These are phyloP conservation scores for Dactylorhiza incarnata DNA, from an alignment of 106 monocot genomes.

Conservation along the genomic window DNA sequence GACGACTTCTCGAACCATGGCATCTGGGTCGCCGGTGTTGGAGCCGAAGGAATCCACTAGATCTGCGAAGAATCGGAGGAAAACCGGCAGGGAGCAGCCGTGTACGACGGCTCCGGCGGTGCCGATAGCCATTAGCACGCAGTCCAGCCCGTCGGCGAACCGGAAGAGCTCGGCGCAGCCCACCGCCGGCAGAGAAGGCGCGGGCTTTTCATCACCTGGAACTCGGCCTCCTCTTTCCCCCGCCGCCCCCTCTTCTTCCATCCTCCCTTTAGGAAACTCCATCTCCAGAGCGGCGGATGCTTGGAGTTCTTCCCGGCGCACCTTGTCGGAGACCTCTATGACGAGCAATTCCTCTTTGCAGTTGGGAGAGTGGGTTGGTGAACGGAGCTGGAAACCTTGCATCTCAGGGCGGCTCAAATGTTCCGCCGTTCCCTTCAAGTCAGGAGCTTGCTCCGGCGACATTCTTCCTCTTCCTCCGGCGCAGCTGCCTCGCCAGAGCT, in stretches of 20 bases:
- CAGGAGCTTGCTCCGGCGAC: background rate
- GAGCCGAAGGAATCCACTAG: conserved; percentile 94
- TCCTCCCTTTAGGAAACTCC: background rate
- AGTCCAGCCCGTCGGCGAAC: conserved; percentile 78
- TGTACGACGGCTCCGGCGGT: conserved; percentile 76
- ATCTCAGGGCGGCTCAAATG: conserved; percentile 51
- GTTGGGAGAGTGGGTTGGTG: conserved; percentile 9
- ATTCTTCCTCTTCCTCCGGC: background rate
- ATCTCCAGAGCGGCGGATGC: background rate
- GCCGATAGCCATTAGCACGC: conserved; percentile 58
- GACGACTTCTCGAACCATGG: conserved; percentile 80
- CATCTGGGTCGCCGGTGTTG: conserved; percentile 59
- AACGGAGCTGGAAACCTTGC: conserved; percentile 49
- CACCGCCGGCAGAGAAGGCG: conserved; percentile 17
- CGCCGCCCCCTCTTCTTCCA: background rate
- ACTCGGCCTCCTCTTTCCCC: background rate
- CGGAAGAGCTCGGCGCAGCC: conserved; percentile 43
- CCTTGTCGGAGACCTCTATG: conserved; percentile 17
- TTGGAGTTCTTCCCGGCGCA: background rate
- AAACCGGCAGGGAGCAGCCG: conserved; percentile 88
- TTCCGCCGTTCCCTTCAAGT: conserved; percentile 3
- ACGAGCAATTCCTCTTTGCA: conserved; percentile 16
- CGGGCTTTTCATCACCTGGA: conserved; percentile 17
- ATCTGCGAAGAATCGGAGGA: conserved; percentile 89
- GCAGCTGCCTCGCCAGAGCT: background rate